Evolutionary conservation across 2,329 filamentous ascomycete genomes (phyloP), one percentile per base, ranked within the genome.

Genomic region (Atkinsonella hypoxylon): DNA sequence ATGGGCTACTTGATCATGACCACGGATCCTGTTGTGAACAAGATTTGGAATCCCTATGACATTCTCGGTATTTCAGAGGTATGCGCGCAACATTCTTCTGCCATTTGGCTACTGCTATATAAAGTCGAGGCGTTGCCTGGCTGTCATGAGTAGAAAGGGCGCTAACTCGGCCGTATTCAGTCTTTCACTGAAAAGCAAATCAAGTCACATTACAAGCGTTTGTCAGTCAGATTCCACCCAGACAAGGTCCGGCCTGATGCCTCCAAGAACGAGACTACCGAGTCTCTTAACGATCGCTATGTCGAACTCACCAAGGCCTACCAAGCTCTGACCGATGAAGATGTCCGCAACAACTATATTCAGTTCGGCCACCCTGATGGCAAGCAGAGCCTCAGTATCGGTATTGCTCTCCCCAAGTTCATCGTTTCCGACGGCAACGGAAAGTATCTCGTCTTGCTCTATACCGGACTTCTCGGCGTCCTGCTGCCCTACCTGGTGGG

Each of bases 271-370:
- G 82, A 95, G 69, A 98, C 93, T 1, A 60, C 82, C 50, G 89
- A 97, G 59, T 77, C 73, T 17, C 78, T 97, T 60, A 98, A 93
- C 68, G 78, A 90, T 53, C 78, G 83, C 66, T 98, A 93, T 72
- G 89, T 97, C 51, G 90, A 97, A 63, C 80, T 97, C 61, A 93
- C 89, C 59, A 98, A 98, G 73, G 93, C 93, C 7, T 98, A 96
- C 78, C 95, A 98, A 70, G 86, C 93, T 3, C 79, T 98, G 46
- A 98, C 94, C 4, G 93, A 98, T 64, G 94, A 98, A 70, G 93
- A 97, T 41, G 79, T 97, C 54, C 87, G 93, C 63, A 95, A 95
- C 71, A 98, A 98, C 73, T 98, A 87, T 69, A 83, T 95, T 49
- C 87, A 95, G 67, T 98, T 86, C 62, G 93, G 93, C 51, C 89